phyloP scores from a whole-genome alignment of 768 basidiomycete species.

The Mycena sanguinolenta region DNA sequence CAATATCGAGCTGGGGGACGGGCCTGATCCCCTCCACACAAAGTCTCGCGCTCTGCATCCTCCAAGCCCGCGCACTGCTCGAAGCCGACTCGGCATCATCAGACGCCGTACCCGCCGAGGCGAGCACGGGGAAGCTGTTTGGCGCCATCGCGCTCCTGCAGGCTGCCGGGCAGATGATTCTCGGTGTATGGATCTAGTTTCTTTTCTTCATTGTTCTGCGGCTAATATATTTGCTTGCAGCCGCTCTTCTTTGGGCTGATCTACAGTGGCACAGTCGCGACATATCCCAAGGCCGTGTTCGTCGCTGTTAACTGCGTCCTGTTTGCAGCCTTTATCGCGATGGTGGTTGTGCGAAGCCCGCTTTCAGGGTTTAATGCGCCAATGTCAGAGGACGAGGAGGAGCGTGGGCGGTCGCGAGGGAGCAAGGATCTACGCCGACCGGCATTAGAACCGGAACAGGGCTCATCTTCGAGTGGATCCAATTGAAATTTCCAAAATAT shows the following conservation, averaged over 20 bases:
- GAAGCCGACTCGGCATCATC: conserved; percentile 33
- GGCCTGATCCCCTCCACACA: conserved; percentile 78
- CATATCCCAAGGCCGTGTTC: conserved; percentile 81
- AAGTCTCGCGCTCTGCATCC: conserved; percentile 77
- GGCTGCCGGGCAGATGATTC: conserved; percentile 76
- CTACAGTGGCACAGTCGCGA: conserved; percentile 77
- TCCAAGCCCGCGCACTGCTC: conserved; percentile 58
- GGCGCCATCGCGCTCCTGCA: conserved; percentile 81
- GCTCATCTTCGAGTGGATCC: conserved; percentile 25
- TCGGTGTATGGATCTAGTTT: conserved; percentile 54
- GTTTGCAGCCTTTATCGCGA: conserved; percentile 50
- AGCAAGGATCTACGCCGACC: conserved; percentile 57
- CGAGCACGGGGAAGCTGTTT: conserved; percentile 69
- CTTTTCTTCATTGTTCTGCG: not conserved
- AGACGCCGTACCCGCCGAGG: conserved; percentile 39
- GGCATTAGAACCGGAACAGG: conserved; percentile 6
- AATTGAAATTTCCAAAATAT: conserved; percentile 4
- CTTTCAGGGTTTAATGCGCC: conserved; percentile 38
- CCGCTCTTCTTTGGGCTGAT: conserved; percentile 81
- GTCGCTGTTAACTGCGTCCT: conserved; percentile 66
- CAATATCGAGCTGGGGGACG: conserved; percentile 72
- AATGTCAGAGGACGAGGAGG: conserved; percentile 44
- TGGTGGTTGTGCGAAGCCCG: conserved; percentile 58
- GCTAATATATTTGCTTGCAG: conserved; percentile 43
- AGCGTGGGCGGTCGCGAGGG: conserved; percentile 60